Conservation (phyloP, 257 asterid species). For the Solanum gracilifrons region DNA sequence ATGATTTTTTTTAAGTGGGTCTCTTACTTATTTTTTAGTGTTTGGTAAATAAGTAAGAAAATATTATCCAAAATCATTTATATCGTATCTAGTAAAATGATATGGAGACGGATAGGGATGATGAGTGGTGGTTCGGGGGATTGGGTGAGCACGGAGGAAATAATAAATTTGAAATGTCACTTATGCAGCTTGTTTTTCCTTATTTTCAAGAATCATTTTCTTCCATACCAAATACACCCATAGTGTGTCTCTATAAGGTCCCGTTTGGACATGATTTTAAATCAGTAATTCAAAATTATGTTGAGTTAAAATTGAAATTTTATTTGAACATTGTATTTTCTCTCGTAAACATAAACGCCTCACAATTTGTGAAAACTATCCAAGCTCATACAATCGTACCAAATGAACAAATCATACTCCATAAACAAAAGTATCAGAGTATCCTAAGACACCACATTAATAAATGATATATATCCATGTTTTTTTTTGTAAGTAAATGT, state of each 20-base stretch:
- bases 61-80: fast-evolving
- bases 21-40: too few species aligned
- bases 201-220: too few species aligned
- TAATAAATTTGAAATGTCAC: too few species aligned
- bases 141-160: not conserved
- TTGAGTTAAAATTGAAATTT: not conserved
- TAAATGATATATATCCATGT: too few species aligned
- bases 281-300: not conserved
- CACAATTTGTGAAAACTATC: not conserved
- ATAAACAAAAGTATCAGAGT: not conserved
- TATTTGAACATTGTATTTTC: not conserved
- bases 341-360: fast-evolving
- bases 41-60: too few species aligned
- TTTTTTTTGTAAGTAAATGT: too few species aligned
- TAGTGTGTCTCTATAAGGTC: not conserved
- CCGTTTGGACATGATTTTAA: not conserved
- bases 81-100: not conserved
- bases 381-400: not conserved
- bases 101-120: not conserved
- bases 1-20: not conserved
- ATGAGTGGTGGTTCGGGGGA: not conserved
- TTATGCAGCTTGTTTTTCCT: not conserved
- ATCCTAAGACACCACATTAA: not conserved
- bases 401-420: not conserved
- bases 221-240: not conserved